Percentiles rank a stretch among this genome's conserved stretches.
Conservation (phyloP, 2,329 filamentous ascomycete species). For the Cladorrhinum sp. region DNA sequence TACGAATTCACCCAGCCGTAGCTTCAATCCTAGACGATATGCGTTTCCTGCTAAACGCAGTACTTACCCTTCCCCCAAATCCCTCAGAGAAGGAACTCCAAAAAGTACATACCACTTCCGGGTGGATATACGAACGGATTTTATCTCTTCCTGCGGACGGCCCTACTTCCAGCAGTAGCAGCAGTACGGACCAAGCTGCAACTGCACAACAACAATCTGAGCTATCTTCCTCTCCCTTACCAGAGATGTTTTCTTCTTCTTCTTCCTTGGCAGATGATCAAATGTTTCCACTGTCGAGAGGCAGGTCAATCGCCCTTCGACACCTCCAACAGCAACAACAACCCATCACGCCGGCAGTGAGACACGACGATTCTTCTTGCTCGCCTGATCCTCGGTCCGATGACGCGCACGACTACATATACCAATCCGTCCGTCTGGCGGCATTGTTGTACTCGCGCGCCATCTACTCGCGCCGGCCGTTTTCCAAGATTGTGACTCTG, state of each 20-base stretch:
- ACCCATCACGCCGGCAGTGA: too few relatives aligned
- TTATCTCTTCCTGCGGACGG: constrained; percentile 23
- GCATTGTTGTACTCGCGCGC: constrained; percentile 49
- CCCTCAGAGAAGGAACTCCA: constrained; percentile 37
- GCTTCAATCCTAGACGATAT: constrained; percentile 52
- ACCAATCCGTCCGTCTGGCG: constrained; percentile 45
- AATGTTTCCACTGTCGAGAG: background rate
- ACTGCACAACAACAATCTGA: too few relatives aligned
- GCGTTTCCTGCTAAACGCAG: constrained; percentile 44
- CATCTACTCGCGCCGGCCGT: constrained; percentile 43
- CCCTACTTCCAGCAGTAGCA: too few relatives aligned
- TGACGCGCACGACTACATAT: constrained; percentile 41
- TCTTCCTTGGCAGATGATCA: too few relatives aligned
- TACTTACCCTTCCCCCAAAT: constrained; percentile 38
- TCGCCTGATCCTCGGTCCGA: background rate
- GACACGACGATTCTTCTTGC: too few relatives aligned
- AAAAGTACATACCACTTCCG: constrained; percentile 39
- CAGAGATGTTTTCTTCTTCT: background rate
- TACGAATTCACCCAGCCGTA: constrained; percentile 45
- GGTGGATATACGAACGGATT: constrained; percentile 42
- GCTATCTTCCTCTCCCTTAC: constrained; percentile 7
- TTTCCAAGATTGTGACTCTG: constrained; percentile 39
- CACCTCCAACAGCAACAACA: constrained; percentile 6
- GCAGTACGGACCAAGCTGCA: too few relatives aligned
- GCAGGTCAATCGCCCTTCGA: background rate